Evolutionary conservation across 345 rosid species (phyloP).

Genomic region (Lepidium aucheri): DNA sequence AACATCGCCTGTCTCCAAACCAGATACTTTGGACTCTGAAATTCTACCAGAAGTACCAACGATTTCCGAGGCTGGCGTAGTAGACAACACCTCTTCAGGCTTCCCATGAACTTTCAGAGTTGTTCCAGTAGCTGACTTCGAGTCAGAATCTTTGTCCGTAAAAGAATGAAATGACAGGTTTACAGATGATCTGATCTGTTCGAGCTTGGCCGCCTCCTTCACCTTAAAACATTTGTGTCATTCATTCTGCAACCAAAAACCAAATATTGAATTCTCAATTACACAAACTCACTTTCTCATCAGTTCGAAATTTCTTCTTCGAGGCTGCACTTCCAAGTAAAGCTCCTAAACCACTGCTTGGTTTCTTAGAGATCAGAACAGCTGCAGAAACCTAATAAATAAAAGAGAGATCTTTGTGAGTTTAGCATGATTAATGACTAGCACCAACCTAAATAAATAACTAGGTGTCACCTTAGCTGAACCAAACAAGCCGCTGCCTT

Average conservation of each 20-base stretch:
- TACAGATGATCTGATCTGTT: constrained; percentile 26
- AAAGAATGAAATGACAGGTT: constrained; percentile 20
- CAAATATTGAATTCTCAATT: neutral
- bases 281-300: constrained; percentile 38
- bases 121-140: constrained; percentile 13
- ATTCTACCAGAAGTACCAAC: constrained; percentile 13
- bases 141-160: constrained; percentile 1
- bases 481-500: constrained; percentile 22
- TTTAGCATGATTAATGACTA: neutral
- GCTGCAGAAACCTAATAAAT: constrained; percentile 44
- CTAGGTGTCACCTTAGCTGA: constrained; percentile 30
- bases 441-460: neutral
- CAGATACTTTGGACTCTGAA: constrained; percentile 3
- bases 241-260: neutral
- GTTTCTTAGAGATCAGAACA: constrained; percentile 52
- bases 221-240: constrained; percentile 31
- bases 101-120: neutral
- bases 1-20: constrained; percentile 9
- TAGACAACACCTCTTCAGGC: constrained; percentile 8
- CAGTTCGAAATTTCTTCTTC: constrained; percentile 41
- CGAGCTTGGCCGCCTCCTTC: constrained; percentile 41
- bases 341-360: constrained; percentile 68
- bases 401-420: constrained; percentile 9
- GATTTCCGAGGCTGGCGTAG: constrained; percentile 7
- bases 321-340: constrained; percentile 38